Evolutionary conservation across 495 filamentous ascomycete species (phyloP).

Genomic region (Tuber magnatum): DNA sequence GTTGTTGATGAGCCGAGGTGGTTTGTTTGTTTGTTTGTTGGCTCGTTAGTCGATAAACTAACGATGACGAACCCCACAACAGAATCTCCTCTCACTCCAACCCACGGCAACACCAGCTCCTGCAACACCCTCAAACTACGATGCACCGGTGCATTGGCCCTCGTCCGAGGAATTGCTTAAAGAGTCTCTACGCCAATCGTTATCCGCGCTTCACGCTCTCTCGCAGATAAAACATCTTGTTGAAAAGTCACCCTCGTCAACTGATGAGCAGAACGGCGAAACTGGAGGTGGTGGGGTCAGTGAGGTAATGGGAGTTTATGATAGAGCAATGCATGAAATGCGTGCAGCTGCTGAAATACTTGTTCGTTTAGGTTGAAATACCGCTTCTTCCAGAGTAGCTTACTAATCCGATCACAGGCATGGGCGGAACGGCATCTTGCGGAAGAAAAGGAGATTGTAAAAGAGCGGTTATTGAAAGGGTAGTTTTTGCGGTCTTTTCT

Average conservation of each 20-base stretch:
- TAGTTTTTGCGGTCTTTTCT: slow-evolving; percentile 9
- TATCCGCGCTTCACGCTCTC: slow-evolving; percentile 32
- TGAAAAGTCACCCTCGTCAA: slow-evolving; percentile 5
- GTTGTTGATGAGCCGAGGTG: background rate
- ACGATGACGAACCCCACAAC: slow-evolving; percentile 2
- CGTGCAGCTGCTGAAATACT: slow-evolving; percentile 33
- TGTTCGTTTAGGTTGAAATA: slow-evolving; percentile 8
- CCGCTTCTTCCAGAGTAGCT: background rate
- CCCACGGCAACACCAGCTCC: slow-evolving; percentile 9
- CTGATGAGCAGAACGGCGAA: slow-evolving; percentile 7
- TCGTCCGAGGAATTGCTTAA: slow-evolving; percentile 34
- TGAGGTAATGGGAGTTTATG: slow-evolving; percentile 33
- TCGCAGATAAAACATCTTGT: slow-evolving; percentile 27
- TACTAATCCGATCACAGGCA: slow-evolving; percentile 12
- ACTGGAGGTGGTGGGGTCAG: slow-evolving; percentile 16
- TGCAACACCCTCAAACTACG: background rate
- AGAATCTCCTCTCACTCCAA: slow-evolving; percentile 37
- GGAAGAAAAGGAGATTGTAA: slow-evolving; percentile 26
- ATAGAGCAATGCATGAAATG: slow-evolving; percentile 35
- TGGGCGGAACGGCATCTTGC: slow-evolving; percentile 30
- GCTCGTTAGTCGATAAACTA: background rate
- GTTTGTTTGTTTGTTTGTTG: background rate
- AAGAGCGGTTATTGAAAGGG: slow-evolving; percentile 28
- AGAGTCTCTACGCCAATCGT: slow-evolving; percentile 34
- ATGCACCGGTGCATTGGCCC: slow-evolving; percentile 21